phyloP scores from a whole-genome alignment of 495 filamentous ascomycete genomes.

The Talaromyces proteolyticus region DNA sequence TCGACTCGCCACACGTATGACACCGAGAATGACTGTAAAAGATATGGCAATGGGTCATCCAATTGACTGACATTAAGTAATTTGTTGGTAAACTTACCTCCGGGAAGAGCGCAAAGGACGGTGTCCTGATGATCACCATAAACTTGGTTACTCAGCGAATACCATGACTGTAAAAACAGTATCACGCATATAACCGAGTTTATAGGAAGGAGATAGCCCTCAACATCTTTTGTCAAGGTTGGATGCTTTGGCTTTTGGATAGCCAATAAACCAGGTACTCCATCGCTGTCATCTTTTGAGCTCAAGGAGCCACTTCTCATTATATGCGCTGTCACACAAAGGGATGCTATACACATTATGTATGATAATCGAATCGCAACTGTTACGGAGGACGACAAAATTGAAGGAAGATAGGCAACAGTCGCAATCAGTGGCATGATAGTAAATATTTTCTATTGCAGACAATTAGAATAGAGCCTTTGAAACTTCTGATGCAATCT shows the following conservation, averaged over 20 bases:
- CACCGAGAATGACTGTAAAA: conserved; percentile 27
- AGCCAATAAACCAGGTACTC: neutral
- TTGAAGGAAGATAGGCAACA: conserved; percentile 44
- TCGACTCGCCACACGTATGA: conserved; percentile 27
- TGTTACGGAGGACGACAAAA: conserved; percentile 27
- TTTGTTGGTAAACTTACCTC: no score
- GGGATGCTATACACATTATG: conserved; percentile 43
- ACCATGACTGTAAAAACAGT: conserved; percentile 14
- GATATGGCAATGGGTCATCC: no score
- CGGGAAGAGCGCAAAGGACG: conserved; percentile 28
- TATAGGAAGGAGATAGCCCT: conserved; percentile 13
- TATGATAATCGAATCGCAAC: neutral
- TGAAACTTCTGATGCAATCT: no score
- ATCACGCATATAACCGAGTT: conserved; percentile 21
- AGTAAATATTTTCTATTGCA: conserved; percentile 48
- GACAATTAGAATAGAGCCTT: neutral
- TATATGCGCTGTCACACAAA: conserved; percentile 51
- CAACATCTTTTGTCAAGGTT: conserved; percentile 8
- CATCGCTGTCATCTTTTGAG: conserved; percentile 17
- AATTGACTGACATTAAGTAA: no score
- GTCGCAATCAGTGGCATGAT: conserved; percentile 46
- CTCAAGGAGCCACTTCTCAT: conserved; percentile 28
- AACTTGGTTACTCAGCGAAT: neutral
- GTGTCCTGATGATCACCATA: neutral
- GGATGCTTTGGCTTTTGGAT: conserved; percentile 2